Percentiles rank a stretch among this genome's conserved stretches.
Evolutionary conservation across 129 eudicot species (phyloP).

Genomic region (Rutidosis leptorrhynchoides): DNA sequence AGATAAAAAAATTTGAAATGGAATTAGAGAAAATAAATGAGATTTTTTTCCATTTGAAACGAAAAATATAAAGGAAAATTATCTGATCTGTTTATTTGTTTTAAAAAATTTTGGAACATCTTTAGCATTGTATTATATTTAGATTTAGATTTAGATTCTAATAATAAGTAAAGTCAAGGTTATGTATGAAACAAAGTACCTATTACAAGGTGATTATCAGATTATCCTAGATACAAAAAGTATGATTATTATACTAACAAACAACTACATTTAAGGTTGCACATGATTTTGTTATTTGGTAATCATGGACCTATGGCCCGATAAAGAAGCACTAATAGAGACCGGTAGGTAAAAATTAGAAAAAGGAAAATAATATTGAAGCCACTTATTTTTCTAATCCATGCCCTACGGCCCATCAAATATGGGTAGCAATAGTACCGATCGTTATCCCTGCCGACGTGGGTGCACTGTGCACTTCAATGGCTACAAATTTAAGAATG

Average conservation of each 20-base stretch:
- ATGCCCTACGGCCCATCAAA: background rate
- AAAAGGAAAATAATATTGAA: background rate
- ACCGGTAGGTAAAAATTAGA: background rate
- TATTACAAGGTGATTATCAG: background rate
- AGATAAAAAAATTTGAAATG: too few relatives aligned
- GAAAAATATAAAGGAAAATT: too few relatives aligned
- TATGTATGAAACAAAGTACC: background rate
- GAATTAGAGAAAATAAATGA: too few relatives aligned
- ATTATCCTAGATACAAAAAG: slow-evolving; percentile 2
- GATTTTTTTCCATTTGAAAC: too few relatives aligned
- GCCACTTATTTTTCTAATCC: background rate
- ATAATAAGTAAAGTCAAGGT: background rate
- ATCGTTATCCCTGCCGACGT: background rate
- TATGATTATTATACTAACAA: slow-evolving; percentile 8
- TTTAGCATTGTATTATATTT: too few relatives aligned
- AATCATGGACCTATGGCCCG: slow-evolving; percentile 22
- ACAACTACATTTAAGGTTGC: slow-evolving; percentile 33
- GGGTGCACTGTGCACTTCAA: background rate
- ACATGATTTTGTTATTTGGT: slow-evolving; percentile 27
- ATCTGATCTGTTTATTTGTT: too few relatives aligned
- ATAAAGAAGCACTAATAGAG: slow-evolving; percentile 18
- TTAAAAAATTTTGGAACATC: too few relatives aligned
- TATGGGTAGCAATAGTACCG: background rate
- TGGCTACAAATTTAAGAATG: background rate
- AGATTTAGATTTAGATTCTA: too few relatives aligned